Conservation (phyloP, 768 basidiomycete genomes). For the Auriscalpium microsporum region DNA sequence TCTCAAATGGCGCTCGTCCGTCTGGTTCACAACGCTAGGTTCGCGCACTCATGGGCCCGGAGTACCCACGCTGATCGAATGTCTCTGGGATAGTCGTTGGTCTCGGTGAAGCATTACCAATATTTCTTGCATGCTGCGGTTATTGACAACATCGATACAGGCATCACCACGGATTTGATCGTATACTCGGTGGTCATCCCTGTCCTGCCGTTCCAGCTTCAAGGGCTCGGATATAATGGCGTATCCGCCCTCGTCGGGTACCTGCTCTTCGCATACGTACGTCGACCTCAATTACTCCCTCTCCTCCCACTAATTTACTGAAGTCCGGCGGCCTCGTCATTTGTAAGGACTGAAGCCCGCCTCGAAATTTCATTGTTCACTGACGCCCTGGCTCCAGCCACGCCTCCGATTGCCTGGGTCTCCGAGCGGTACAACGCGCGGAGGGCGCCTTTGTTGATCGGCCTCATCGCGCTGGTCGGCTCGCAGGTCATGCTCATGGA, state of each 20-base stretch:
- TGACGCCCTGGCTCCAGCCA: constrained; percentile 18
- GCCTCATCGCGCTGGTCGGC: constrained; percentile 25
- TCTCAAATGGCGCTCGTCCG: constrained; percentile 49
- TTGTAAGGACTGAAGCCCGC: constrained; percentile 13
- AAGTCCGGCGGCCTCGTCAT: constrained; percentile 26
- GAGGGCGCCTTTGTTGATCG: constrained; percentile 23
- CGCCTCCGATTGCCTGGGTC: constrained; percentile 27
- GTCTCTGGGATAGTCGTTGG: no score
- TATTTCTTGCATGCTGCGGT: no score
- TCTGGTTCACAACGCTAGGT: constrained; percentile 46
- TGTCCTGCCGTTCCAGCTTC: constrained; percentile 30
- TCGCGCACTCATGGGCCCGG: neutral
- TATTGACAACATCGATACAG: constrained; percentile 31
- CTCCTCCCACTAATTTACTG: neutral
- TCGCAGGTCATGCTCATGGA: constrained; percentile 34
- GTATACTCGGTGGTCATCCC: constrained; percentile 33
- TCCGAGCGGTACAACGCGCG: constrained; percentile 28
- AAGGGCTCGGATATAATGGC: constrained; percentile 25
- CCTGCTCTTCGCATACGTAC: constrained; percentile 32
- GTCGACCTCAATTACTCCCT: constrained; percentile 3
- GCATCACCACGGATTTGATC: constrained; percentile 27
- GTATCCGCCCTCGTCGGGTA: constrained; percentile 30
- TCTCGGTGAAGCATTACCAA: neutral
- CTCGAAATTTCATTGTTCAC: no score
- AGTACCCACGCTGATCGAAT: no score